phyloP scores from a whole-genome alignment of 768 basidiomycete species.

The Lentinula sp. region DNA sequence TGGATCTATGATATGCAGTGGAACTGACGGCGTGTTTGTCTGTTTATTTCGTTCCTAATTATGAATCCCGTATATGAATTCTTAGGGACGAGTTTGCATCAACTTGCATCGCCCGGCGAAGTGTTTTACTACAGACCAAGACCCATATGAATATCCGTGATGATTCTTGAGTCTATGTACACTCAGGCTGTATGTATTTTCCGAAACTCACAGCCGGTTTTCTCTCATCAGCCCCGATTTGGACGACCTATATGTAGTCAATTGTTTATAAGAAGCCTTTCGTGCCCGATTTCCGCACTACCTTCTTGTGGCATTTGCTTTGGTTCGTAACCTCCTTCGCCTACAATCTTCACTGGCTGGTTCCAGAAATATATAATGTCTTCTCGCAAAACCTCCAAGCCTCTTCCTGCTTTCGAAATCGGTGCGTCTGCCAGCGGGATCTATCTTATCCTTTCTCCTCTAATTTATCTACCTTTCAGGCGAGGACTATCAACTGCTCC shows the following conservation, averaged over 20 bases:
- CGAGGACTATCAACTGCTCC: conserved; percentile 67
- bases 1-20: background rate
- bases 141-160: too few species aligned
- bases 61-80: background rate
- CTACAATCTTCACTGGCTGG: conserved; percentile 35
- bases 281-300: background rate
- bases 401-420: conserved; percentile 68
- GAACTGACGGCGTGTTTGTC: background rate
- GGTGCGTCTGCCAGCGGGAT: conserved; percentile 30
- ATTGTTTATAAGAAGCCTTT: background rate
- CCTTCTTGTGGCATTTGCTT: conserved; percentile 1
- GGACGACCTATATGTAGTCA: background rate
- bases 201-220: conserved; percentile 4
- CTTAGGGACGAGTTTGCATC: background rate
- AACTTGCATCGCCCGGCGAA: background rate
- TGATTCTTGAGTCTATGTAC: too few species aligned
- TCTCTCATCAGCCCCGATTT: background rate
- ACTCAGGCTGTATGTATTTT: too few species aligned
- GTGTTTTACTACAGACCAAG: background rate
- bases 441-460: background rate
- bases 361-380: conserved; percentile 48
- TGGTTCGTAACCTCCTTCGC: background rate
- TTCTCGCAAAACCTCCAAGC: conserved; percentile 53
- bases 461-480: conserved; percentile 29
- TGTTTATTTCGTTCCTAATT: background rate